Conservation (phyloP, 2,329 filamentous ascomycete species). For the Fusarium udum region DNA sequence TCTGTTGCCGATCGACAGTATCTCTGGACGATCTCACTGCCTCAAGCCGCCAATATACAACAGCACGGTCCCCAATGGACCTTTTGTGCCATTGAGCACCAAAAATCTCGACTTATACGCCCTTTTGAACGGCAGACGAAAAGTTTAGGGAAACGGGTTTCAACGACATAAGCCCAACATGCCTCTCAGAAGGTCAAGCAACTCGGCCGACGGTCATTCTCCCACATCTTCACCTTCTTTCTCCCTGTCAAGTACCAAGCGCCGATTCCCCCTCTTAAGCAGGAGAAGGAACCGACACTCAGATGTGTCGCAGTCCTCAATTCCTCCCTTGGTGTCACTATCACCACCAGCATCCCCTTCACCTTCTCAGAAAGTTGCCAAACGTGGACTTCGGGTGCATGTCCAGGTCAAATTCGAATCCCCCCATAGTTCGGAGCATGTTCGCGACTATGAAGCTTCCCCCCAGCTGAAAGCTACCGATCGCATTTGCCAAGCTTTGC, state of each 20-base stretch:
- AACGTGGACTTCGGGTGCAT: conserved; percentile 51
- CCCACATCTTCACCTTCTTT: conserved; percentile 34
- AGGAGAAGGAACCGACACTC: conserved; percentile 41
- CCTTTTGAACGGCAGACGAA: background rate
- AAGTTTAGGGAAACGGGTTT: background rate
- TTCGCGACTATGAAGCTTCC: conserved; percentile 59
- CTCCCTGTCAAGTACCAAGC: conserved; percentile 41
- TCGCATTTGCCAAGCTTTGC: conserved; percentile 58
- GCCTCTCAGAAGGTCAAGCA: conserved; percentile 42
- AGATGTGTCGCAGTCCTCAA: conserved; percentile 36
- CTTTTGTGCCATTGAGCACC: conserved; percentile 30
- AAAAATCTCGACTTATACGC: conserved; percentile 3
- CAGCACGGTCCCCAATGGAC: conserved; percentile 28
- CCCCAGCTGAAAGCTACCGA: conserved; percentile 55
- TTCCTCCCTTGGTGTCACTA: conserved; percentile 17
- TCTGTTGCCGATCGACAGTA: conserved; percentile 8
- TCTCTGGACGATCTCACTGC: background rate
- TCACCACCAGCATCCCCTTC: conserved; percentile 21
- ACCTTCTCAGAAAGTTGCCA: conserved; percentile 14
- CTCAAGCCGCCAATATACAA: conserved; percentile 6
- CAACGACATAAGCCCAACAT: conserved; percentile 28
- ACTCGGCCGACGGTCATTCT: conserved; percentile 39
- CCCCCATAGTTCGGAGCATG: conserved; percentile 55
- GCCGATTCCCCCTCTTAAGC: conserved; percentile 46
- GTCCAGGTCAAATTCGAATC: conserved; percentile 58